A percentile compares a stretch with the other conserved stretches of the same genome.
phyloP scores from a whole-genome alignment of 208 protist genomes.

The Trypanosoma cruzi region DNA sequence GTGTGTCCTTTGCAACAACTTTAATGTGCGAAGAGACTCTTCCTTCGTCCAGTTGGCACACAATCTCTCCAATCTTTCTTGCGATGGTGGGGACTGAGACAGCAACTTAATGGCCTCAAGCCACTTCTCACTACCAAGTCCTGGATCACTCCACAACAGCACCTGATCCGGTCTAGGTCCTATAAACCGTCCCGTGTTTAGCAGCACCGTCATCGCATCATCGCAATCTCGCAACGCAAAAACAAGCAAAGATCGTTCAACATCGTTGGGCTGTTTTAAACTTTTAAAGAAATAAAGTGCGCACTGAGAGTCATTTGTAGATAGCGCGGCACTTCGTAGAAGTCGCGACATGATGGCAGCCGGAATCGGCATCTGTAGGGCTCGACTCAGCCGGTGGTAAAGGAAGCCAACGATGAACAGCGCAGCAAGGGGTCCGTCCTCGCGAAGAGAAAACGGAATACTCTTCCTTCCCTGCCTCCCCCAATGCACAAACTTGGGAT shows the following conservation, averaged over 20 bases:
- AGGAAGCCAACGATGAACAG: conserved; percentile 40
- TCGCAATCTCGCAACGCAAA: conserved; percentile 32
- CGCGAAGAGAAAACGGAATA: conserved; percentile 21
- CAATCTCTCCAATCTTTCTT: neutral
- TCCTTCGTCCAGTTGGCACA: conserved; percentile 28
- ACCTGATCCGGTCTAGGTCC: conserved; percentile 51
- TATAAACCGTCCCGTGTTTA: conserved; percentile 44
- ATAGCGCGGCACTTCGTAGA: conserved; percentile 22
- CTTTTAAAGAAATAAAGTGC: conserved; percentile 61
- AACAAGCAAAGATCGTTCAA: conserved; percentile 57
- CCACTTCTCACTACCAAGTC: conserved; percentile 26
- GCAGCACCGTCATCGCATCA: conserved; percentile 34
- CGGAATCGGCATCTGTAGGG: conserved; percentile 47
- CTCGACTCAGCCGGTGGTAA: conserved; percentile 35
- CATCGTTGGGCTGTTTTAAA: conserved; percentile 44
- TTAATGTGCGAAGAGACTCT: conserved; percentile 40
- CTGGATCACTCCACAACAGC: conserved; percentile 60
- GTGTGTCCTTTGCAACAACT: conserved; percentile 37
- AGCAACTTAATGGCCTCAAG: conserved; percentile 26
- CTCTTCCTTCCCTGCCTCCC: conserved; percentile 23
- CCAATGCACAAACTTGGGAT: conserved; percentile 17
- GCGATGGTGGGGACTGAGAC: conserved; percentile 14
- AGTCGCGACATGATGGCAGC: conserved; percentile 50
- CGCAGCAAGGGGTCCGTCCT: conserved; percentile 10
- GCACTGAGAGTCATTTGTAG: conserved; percentile 35